These are phyloP conservation scores for Amaranthus tricolor DNA, from an alignment of 179 eudicot species.

Conservation along the genomic window DNA sequence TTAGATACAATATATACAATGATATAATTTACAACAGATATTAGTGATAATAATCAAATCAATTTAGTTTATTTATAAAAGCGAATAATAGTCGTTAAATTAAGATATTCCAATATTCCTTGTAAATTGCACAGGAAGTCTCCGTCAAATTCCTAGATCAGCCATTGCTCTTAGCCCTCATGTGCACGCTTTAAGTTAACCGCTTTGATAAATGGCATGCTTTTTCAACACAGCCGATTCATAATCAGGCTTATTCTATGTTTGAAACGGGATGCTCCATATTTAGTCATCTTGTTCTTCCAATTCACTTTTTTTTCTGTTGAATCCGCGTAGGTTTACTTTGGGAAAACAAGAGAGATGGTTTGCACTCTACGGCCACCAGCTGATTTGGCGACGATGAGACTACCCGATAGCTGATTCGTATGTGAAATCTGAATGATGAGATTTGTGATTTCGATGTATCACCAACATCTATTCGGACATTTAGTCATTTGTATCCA, in stretches of 20 bases:
- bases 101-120: too few relatives aligned
- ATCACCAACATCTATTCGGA: not conserved
- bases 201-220: not conserved
- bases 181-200: not conserved
- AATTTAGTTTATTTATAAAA: too few relatives aligned
- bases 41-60: too few relatives aligned
- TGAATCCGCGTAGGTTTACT: slow-evolving; percentile 61
- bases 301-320: slow-evolving; percentile 7
- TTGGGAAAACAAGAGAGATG: slow-evolving; percentile 98
- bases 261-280: not conserved
- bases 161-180: not conserved
- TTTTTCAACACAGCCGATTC: not conserved
- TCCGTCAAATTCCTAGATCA: too few relatives aligned
- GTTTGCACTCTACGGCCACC: slow-evolving; percentile 93
- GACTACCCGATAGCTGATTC: slow-evolving; percentile 57
- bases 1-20: too few relatives aligned
- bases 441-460: not conserved
- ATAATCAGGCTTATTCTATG: not conserved
- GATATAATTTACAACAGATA: too few relatives aligned
- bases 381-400: slow-evolving; percentile 57
- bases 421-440: not conserved
- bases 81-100: too few relatives aligned
- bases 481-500: slow-evolving; percentile 2
- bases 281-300: not conserved
- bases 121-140: too few relatives aligned